A percentile compares a stretch with the other conserved stretches of the same genome.
These are phyloP conservation scores for Eucalyptus dawsonii DNA, from an alignment of 345 rosid species.

Conservation along the genomic window DNA sequence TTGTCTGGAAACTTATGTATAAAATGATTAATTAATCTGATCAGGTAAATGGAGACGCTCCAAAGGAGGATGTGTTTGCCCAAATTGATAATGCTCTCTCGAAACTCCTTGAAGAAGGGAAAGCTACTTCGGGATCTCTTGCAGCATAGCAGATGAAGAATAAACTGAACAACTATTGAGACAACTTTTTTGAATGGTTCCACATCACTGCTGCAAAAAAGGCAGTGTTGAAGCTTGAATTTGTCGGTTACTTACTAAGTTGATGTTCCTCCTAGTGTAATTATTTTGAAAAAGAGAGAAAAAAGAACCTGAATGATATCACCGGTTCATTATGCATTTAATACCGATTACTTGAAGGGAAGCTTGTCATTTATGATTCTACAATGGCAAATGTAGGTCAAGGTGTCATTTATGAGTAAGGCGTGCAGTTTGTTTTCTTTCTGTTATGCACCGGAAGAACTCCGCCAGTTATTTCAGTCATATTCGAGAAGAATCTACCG, in stretches of 20 bases:
- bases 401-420: not conserved
- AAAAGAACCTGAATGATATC: not conserved
- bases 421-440: not conserved
- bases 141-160: conserved; percentile 8
- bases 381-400: not conserved
- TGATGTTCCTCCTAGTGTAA: not conserved
- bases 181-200: not conserved
- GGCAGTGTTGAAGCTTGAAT: not conserved
- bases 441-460: not conserved
- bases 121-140: conserved; percentile 19
- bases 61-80: conserved; percentile 48
- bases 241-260: not conserved
- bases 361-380: not conserved
- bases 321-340: not conserved
- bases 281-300: not conserved
- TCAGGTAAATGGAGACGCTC: conserved; percentile 52
- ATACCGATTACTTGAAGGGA: not conserved
- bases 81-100: conserved; percentile 36
- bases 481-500: not conserved
- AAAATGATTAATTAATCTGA: not conserved
- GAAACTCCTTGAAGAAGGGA: conserved; percentile 25
- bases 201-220: not conserved
- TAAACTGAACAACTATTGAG: not conserved
- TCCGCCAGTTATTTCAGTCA: not conserved
- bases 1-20: not conserved